These are phyloP conservation scores for Botrytis paeoniae DNA, from an alignment of 2,329 filamentous ascomycete genomes.

Conservation along the genomic window DNA sequence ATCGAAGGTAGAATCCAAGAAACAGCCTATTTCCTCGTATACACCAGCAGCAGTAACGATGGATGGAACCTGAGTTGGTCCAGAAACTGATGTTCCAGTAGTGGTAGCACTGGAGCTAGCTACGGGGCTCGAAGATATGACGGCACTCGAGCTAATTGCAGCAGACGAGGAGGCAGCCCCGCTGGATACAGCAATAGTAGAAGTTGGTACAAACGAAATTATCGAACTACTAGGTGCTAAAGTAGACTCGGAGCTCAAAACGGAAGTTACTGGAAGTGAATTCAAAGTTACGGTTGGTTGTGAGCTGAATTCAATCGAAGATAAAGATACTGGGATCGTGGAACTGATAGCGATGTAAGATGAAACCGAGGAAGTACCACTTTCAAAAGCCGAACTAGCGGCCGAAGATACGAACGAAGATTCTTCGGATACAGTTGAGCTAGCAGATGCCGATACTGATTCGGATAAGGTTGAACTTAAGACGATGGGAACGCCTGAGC, in stretches of 20 bases:
- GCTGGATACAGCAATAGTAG: neutral
- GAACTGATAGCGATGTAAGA: neutral
- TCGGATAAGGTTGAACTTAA: neutral
- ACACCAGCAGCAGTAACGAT: neutral
- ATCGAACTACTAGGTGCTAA: neutral
- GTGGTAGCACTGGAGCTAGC: constrained; percentile 9
- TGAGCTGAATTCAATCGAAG: neutral
- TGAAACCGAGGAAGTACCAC: neutral
- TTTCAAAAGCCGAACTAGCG: neutral
- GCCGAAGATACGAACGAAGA: neutral
- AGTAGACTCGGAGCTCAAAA: neutral
- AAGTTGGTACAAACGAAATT: neutral
- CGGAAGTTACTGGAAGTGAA: neutral
- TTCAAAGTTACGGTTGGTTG: constrained; percentile 1
- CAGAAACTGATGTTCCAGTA: neutral
- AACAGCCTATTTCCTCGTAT: constrained; percentile 5
- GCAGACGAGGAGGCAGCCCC: neutral
- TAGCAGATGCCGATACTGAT: neutral
- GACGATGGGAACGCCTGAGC: neutral
- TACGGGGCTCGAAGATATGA: neutral
- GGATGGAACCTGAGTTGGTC: constrained; percentile 1
- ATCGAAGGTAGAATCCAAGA: neutral
- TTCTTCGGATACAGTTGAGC: neutral
- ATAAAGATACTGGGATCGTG: neutral
- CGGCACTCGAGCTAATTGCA: neutral